Base-by-base conservation (phyloP, 495 filamentous ascomycete species). In the Penicillium ochrochloron region DNA sequence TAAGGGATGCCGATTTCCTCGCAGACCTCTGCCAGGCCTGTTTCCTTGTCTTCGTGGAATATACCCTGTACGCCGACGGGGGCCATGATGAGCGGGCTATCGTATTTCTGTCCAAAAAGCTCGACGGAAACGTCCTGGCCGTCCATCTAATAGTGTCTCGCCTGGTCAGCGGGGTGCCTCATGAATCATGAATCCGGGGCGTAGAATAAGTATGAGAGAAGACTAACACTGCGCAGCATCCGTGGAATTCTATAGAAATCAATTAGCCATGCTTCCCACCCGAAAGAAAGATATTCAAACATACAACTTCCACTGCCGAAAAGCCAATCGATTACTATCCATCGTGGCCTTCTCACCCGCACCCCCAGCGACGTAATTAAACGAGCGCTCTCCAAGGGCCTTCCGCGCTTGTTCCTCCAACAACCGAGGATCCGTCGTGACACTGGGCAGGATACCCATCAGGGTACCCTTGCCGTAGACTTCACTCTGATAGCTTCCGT, bases 321-420 rank as follows among this genome's bases (percentile, higher is more conserved):
- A 89, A 11, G 87, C 85, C 29, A 87, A 71, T 3, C 86, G 81
- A 70, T 90, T 90, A 50, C 85, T 84, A 59, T 87, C 83, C 84
- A 89, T 85, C 0, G 87, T 90, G 2, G 85, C 81, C 64, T 83
- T 80, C 68, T 89, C 86, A 10, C 88, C 87, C 12, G 87, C 88
- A 17, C 86, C 86, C n/a, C 87, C 87, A 27, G 83, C 78, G 15
- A 88, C 82, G 75, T 89, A 90, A 64, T 86, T 84, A 72, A 79
- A 89, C 15, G 81, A 75, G 25, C 82, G 79, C 2, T 71, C 70
- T 25, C 75, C 72, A 65, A 89, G 75, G 42, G 73, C 71, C 54
- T 80, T 76, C 52, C 73, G 77, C 17, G 87, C 87, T 65, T 86
- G 82, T 41, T 82, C 78, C 68, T 89, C 84, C 5, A 89, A 78